Conservation (phyloP, 208 protist genomes). For the Trypanosoma scelopori region DNA sequence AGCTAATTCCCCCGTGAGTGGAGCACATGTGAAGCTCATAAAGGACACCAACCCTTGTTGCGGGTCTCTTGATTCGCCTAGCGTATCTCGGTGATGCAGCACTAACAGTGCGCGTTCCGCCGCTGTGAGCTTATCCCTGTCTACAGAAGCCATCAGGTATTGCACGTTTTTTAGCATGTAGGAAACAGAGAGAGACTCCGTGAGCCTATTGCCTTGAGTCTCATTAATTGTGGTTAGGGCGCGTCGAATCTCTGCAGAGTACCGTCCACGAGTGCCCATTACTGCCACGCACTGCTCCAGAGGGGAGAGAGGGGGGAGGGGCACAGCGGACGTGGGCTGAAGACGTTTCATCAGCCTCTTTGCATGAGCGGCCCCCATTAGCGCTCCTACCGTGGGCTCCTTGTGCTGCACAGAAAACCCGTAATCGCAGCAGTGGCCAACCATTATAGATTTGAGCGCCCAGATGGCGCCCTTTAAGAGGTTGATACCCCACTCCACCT, state of each 20-base stretch:
- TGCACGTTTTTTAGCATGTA: slow-evolving; percentile 41
- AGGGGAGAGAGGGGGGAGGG: slow-evolving; percentile 32
- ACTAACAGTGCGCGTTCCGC: slow-evolving; percentile 42
- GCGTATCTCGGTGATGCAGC: slow-evolving; percentile 1
- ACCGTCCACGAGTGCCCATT: slow-evolving; percentile 65
- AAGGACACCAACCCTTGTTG: slow-evolving; percentile 30
- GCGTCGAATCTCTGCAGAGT: slow-evolving; percentile 47
- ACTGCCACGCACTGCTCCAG: slow-evolving; percentile 78
- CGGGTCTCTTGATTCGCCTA: neutral
- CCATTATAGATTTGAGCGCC: slow-evolving; percentile 53
- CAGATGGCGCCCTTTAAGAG: slow-evolving; percentile 76
- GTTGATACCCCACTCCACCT: slow-evolving; percentile 36
- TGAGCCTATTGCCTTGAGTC: slow-evolving; percentile 50
- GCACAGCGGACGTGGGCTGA: neutral
- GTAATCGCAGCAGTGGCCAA: slow-evolving; percentile 68
- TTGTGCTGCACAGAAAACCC: slow-evolving; percentile 26
- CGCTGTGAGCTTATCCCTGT: slow-evolving; percentile 37
- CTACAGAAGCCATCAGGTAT: slow-evolving; percentile 35
- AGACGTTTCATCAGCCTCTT: slow-evolving; percentile 8
- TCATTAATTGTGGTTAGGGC: slow-evolving; percentile 31
- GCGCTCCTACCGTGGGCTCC: slow-evolving; percentile 23
- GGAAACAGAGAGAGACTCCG: slow-evolving; percentile 39
- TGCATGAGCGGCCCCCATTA: slow-evolving; percentile 35
- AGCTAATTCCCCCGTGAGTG: neutral
- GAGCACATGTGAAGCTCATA: slow-evolving; percentile 26